Percentiles rank a stretch among this genome's conserved stretches.
Evolutionary conservation across 352 stramenopile genomes (phyloP).

Genomic region (Thraustochytrium striatum): DNA sequence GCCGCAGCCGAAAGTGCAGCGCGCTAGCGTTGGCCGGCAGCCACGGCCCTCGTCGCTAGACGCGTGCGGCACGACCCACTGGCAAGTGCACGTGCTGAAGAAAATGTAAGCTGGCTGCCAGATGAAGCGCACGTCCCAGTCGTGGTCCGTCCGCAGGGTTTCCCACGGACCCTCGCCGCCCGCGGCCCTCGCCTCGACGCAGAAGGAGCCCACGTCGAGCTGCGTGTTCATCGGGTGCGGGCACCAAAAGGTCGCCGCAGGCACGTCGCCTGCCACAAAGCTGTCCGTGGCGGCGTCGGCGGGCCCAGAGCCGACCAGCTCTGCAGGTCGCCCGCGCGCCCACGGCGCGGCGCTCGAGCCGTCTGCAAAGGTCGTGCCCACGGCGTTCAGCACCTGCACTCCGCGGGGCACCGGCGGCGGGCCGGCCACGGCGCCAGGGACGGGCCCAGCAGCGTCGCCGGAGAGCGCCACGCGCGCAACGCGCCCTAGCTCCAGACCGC

Average conservation of each 20-base stretch:
- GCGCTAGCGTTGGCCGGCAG: too few relatives aligned
- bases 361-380: conserved; percentile 25
- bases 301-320: background rate
- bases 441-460: background rate
- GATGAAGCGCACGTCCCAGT: conserved; percentile 25
- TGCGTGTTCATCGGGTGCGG: conserved; percentile 32
- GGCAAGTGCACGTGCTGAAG: conserved; percentile 38
- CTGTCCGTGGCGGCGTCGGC: background rate
- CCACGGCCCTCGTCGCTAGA: too few relatives aligned
- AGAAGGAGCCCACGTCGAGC: conserved; percentile 26
- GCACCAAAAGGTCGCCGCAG: conserved; percentile 38
- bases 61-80: conserved; percentile 42
- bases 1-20: too few relatives aligned
- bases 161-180: background rate
- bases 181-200: conserved; percentile 1
- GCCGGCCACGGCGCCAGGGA: background rate
- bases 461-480: conserved; percentile 52
- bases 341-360: background rate
- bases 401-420: background rate
- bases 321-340: background rate
- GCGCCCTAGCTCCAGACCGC: conserved; percentile 69
- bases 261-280: background rate
- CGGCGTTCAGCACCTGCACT: background rate
- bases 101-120: background rate
- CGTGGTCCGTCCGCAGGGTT: conserved; percentile 25